A percentile compares a stretch with the other conserved stretches of the same genome.
These are phyloP conservation scores for Neurospora pannonica DNA, from an alignment of 495 filamentous ascomycete genomes.

Conservation along the genomic window DNA sequence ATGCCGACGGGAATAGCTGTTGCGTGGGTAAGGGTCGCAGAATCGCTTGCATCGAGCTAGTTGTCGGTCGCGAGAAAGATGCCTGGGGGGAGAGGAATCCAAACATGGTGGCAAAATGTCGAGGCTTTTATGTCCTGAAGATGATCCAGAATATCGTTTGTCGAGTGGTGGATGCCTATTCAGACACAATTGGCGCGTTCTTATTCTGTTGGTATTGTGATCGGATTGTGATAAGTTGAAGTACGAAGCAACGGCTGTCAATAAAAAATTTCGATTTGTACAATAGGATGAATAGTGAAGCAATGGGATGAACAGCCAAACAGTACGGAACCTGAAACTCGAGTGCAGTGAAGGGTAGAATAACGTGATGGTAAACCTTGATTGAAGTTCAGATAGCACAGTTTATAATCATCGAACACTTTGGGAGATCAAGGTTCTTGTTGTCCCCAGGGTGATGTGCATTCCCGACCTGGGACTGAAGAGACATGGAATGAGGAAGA, in stretches of 20 bases:
- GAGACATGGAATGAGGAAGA: neutral
- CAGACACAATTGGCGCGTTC: neutral
- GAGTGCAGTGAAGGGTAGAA: neutral
- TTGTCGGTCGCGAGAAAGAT: neutral
- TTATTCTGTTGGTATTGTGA: neutral
- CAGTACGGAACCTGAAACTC: neutral
- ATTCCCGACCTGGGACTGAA: neutral
- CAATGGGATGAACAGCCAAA: neutral
- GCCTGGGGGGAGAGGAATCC: neutral
- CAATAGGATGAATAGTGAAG: neutral
- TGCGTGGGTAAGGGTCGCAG: neutral
- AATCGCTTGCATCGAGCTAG: neutral
- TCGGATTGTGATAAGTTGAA: neutral
- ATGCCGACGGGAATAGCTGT: neutral
- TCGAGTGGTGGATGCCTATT: neutral
- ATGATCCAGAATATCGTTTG: neutral
- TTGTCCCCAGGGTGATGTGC: neutral
- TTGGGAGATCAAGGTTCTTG: neutral
- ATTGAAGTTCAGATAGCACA: neutral
- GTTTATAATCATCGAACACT: neutral
- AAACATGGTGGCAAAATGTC: neutral
- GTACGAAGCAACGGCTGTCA: neutral
- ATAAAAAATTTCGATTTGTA: rapidly evolving
- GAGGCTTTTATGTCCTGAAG: neutral
- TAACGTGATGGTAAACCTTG: neutral